A percentile compares a stretch with the other conserved stretches of the same genome.
phyloP scores from a whole-genome alignment of 2,329 filamentous ascomycete genomes.

The Paraphaeosphaeria minitans region DNA sequence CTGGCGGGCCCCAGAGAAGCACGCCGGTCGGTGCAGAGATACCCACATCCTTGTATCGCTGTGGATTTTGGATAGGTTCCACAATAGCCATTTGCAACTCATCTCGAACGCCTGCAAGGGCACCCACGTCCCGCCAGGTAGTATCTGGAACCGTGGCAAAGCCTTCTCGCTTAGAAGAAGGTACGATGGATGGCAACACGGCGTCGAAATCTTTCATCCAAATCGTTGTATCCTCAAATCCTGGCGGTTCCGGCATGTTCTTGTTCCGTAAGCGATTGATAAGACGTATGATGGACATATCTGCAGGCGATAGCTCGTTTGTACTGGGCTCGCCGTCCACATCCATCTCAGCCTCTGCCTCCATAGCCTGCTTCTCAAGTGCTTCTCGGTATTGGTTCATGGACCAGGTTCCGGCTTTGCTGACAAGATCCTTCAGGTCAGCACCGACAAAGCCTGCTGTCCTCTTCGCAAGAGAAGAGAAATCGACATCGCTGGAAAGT shows the following conservation, averaged over 20 bases:
- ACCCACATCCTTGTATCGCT: conserved; percentile 75
- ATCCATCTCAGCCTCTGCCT: conserved; percentile 55
- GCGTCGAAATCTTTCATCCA: conserved; percentile 72
- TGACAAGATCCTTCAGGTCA: conserved; percentile 76
- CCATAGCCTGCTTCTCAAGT: conserved; percentile 50
- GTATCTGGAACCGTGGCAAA: conserved; percentile 94
- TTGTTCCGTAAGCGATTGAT: conserved; percentile 58
- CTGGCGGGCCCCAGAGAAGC: conserved; percentile 93
- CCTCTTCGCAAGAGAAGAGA: conserved; percentile 73
- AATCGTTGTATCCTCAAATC: conserved; percentile 61
- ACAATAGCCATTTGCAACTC: conserved; percentile 87
- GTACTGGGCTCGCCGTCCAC: conserved; percentile 48
- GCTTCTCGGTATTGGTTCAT: conserved; percentile 65
- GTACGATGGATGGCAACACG: conserved; percentile 75
- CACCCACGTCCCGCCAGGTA: conserved; percentile 91
- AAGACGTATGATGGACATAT: conserved; percentile 49
- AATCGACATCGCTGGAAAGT: conserved; percentile 73
- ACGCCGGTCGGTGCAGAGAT: conserved; percentile 84
- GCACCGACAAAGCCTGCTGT: conserved; percentile 94
- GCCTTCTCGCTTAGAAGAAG: conserved; percentile 87
- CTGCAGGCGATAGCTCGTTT: conserved; percentile 24
- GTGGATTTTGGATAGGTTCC: conserved; percentile 82
- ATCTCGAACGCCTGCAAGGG: conserved; percentile 76
- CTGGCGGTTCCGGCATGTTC: conserved; percentile 57
- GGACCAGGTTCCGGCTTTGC: conserved; percentile 68